Percentiles rank a stretch among this genome's conserved stretches.
Conservation (phyloP, 2,329 filamentous ascomycete genomes). For the Curvularia verruculosa region DNA sequence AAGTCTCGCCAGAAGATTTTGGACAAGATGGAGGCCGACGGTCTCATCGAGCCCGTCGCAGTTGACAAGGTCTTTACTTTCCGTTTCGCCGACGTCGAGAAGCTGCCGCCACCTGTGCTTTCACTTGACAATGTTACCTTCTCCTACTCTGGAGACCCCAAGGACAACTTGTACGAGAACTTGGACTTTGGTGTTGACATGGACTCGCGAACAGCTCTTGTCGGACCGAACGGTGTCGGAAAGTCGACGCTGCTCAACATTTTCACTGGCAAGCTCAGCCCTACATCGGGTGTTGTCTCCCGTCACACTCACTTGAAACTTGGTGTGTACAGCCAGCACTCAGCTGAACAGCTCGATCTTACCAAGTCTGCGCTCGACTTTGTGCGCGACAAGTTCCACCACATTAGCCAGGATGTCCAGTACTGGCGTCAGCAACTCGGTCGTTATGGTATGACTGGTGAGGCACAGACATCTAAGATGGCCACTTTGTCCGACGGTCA, state of each 20-base stretch:
- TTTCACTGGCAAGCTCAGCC: constrained; percentile 93
- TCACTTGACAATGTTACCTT: constrained; percentile 98
- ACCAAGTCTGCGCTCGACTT: constrained; percentile 98
- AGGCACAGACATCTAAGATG: constrained; percentile 95
- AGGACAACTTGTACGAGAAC: constrained; percentile 95
- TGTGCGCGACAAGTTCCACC: constrained; percentile 89
- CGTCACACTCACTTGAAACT: constrained; percentile 98
- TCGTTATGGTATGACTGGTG: constrained; percentile 89
- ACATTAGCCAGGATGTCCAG: constrained; percentile 95
- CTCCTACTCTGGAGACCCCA: constrained; percentile 88
- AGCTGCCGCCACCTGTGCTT: constrained; percentile 95
- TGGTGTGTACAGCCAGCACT: constrained; percentile 98
- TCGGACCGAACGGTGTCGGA: constrained; percentile 98
- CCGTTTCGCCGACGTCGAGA: constrained; percentile 98
- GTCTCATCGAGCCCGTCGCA: constrained; percentile 90
- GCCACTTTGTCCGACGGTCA: constrained; percentile 97
- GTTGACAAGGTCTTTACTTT: constrained; percentile 92
- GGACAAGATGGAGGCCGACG: constrained; percentile 99
- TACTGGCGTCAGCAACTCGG: constrained; percentile 99
- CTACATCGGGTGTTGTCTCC: constrained; percentile 79
- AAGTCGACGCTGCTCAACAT: constrained; percentile 96
- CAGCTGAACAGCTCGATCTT: constrained; percentile 94
- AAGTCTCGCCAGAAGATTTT: constrained; percentile 99
- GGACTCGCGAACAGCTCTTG: constrained; percentile 96
- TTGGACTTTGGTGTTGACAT: constrained; percentile 99